Conservation (phyloP, 495 filamentous ascomycete species). For the Staphylotrichum longicolle region DNA sequence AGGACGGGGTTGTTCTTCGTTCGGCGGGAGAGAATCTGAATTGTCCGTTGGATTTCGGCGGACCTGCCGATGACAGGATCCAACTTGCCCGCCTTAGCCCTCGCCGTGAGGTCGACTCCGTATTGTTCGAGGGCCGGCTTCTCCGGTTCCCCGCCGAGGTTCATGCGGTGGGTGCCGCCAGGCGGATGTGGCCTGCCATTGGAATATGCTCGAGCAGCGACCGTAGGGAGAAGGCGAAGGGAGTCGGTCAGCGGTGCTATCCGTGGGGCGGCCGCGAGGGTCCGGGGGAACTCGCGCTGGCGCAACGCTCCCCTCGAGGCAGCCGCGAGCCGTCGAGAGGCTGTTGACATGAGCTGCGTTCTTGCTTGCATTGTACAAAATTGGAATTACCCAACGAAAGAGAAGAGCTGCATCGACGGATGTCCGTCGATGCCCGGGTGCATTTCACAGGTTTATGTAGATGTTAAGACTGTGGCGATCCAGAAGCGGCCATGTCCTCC, state of each 20-base stretch:
- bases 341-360: constrained; percentile 34
- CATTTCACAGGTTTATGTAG: constrained; percentile 2
- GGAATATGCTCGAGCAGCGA: constrained; percentile 59
- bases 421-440: constrained; percentile 3
- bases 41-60: constrained; percentile 85
- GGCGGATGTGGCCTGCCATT: constrained; percentile 80
- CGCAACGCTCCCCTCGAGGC: constrained; percentile 33
- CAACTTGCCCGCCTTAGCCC: constrained; percentile 82
- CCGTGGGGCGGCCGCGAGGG: constrained; percentile 23
- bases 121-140: constrained; percentile 87
- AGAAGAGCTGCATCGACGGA: constrained; percentile 1
- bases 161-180: constrained; percentile 90
- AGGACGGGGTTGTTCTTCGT: constrained; percentile 98
- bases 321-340: constrained; percentile 38
- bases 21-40: constrained; percentile 86
- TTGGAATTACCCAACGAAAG: too few species aligned
- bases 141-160: constrained; percentile 74
- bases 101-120: constrained; percentile 84
- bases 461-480: constrained; percentile 5
- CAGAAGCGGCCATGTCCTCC: constrained; percentile 5
- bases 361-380: constrained; percentile 40
- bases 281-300: constrained; percentile 29
- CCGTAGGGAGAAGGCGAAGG: constrained; percentile 29
- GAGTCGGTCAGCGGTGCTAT: constrained; percentile 15
- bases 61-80: constrained; percentile 96